Base-by-base conservation (phyloP, 352 stramenopile genomes). In the Phytophthora pseudosyringae region DNA sequence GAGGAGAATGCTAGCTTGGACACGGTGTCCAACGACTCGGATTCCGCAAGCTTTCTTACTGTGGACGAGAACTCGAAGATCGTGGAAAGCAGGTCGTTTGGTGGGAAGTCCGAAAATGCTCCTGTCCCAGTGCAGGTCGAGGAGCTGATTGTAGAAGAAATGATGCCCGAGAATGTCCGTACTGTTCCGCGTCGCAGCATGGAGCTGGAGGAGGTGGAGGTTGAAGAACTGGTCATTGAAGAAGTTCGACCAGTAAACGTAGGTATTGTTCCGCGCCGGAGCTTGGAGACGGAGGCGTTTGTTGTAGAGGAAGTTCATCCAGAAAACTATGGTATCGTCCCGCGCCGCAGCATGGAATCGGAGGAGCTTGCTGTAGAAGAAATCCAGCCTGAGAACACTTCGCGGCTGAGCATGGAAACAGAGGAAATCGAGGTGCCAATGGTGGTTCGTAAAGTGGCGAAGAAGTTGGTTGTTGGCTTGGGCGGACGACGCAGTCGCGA, bases 101-200 rank as follows among this genome's bases (percentile, higher is more conserved):
- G 59, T 50, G 47, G 44, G 11, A 69, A 40, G 32, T 60, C 44
- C 2, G 47, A 62, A 5, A 32, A 33, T 25, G 40, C 29, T 26
- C 54, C 59, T 2, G 49, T 74, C 41, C 62, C 70, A 45, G 55
- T 78, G 32, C 65, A 71, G 41, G 51, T 88, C 44, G 76, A 83
- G 28, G 78, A 80, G 13, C 46, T 88, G 10, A 67, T 75, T 47
- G 73, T 89, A 26, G 76, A 89, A 52, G 78, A 91, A 51, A 60
- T 89, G 28, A 57, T 71, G 40, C 76, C 80, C 4, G 68, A 76
- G 28, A 75, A 56, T 18, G 25, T 71, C n/a, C 58, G 62, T 12
- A 71, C 61, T 1, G 51, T 75, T 6, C 53, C 62, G 13, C 67
- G 56, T 18, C 67, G 62, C n/a, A 75, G 67, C 16, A 63, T 68